These are phyloP conservation scores for Mycena pura DNA, from an alignment of 768 basidiomycete genomes.

Conservation along the genomic window DNA sequence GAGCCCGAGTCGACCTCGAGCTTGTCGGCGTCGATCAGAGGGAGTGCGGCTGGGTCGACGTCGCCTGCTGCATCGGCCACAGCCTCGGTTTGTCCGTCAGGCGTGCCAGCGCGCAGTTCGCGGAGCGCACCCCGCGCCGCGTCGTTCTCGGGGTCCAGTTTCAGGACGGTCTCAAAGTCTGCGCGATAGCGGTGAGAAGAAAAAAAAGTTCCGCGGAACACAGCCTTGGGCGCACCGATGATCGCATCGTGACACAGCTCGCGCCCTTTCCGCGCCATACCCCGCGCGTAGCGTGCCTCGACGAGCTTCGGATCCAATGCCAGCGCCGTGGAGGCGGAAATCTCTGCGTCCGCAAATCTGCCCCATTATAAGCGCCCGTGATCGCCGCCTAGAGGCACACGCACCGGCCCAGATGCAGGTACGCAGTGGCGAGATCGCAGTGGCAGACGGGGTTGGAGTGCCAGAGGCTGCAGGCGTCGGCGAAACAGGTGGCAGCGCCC, in stretches of 20 bases:
- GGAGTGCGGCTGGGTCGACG: neutral
- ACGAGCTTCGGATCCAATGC: conserved; percentile 26
- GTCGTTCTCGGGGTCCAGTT: conserved; percentile 17
- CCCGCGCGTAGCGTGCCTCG: conserved; percentile 25
- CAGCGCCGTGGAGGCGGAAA: conserved; percentile 15
- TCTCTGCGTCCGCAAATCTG: conserved; percentile 23
- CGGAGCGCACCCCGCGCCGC: conserved; percentile 13
- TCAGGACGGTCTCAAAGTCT: conserved; percentile 22
- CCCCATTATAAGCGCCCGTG: neutral
- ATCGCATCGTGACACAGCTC: conserved; percentile 11
- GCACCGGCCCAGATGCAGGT: conserved; percentile 23
- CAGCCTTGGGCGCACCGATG: conserved; percentile 6
- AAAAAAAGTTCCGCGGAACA: neutral
- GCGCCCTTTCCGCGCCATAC: conserved; percentile 24
- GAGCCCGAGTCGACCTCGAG: conserved; percentile 23
- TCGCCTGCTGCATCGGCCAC: neutral
- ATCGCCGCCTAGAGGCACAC: neutral
- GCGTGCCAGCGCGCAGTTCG: conserved; percentile 6
- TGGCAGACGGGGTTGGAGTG: conserved; percentile 18
- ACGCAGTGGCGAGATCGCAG: conserved; percentile 28
- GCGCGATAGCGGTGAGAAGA: neutral
- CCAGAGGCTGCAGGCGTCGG: conserved; percentile 22
- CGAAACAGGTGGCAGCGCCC: conserved; percentile 18
- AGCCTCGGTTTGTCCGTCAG: neutral
- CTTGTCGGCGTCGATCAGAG: neutral